phyloP scores from a whole-genome alignment of 2,329 filamentous ascomycete genomes.

The Canariomyces notabilis region DNA sequence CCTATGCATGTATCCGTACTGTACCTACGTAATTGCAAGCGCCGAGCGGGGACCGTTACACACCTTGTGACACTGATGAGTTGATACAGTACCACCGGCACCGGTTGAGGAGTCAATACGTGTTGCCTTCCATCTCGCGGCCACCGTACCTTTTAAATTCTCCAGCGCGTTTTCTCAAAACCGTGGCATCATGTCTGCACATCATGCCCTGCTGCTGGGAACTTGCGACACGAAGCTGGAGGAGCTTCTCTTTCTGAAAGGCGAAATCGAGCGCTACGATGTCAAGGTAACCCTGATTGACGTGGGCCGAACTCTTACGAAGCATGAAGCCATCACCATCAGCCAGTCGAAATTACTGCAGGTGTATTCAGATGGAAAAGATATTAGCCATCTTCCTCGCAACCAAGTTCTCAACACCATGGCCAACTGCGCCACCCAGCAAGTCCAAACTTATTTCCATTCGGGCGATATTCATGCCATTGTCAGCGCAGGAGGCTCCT shows the following conservation, averaged over 20 bases:
- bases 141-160: too few species aligned
- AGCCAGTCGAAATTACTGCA: conserved; percentile 39
- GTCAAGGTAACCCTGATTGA: conserved; percentile 29
- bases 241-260: conserved; percentile 52
- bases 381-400: conserved; percentile 38
- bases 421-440: conserved; percentile 40
- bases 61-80: too few species aligned
- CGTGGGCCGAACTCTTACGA: conserved; percentile 43
- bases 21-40: too few species aligned
- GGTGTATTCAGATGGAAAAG: conserved; percentile 25
- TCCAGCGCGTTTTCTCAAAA: neutral
- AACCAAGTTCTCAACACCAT: conserved; percentile 54
- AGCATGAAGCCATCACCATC: conserved; percentile 44
- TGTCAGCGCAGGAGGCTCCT: conserved; percentile 57
- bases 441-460: conserved; percentile 39
- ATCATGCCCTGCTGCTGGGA: conserved; percentile 49
- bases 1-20: too few species aligned
- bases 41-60: too few species aligned
- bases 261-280: conserved; percentile 34
- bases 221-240: conserved; percentile 61
- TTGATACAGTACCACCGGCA: too few species aligned
- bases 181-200: conserved; percentile 30
- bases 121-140: too few species aligned
- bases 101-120: too few species aligned
- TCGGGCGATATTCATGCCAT: conserved; percentile 46